phyloP scores from a whole-genome alignment of 345 rosid species.

The Ricinus communis region DNA sequence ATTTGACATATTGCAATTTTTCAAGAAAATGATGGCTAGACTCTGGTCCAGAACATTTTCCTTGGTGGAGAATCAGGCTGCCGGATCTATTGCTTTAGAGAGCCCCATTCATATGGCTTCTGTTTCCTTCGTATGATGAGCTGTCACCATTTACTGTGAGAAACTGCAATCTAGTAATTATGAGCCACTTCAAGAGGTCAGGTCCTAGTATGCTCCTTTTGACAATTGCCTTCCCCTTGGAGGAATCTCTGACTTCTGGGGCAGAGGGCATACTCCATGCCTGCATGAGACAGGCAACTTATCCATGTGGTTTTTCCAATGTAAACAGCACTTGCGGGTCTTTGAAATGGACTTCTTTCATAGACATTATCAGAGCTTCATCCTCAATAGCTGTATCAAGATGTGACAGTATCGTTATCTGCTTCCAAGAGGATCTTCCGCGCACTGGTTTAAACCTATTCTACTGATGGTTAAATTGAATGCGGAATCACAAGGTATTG shows the following conservation, averaged over 20 bases:
- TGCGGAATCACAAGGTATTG: background rate
- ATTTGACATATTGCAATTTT: constrained; percentile 7
- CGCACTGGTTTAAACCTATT: background rate
- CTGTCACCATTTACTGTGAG: background rate
- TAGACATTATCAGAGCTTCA: background rate
- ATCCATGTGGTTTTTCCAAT: background rate
- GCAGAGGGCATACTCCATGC: background rate
- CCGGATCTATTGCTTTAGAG: background rate
- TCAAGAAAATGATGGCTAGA: background rate
- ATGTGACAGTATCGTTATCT: background rate
- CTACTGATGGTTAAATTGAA: background rate
- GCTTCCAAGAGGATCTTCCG: background rate
- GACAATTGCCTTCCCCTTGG: background rate
- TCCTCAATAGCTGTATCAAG: background rate
- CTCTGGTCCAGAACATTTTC: constrained; percentile 4
- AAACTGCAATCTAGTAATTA: background rate
- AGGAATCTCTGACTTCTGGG: background rate
- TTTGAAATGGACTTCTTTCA: background rate
- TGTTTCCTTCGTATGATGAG: background rate
- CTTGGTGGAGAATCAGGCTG: background rate
- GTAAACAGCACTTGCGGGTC: background rate
- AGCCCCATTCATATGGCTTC: background rate
- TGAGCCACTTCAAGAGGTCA: background rate
- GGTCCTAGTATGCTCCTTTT: background rate
- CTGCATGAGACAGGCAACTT: background rate